Evolutionary conservation across 2,329 filamentous ascomycete species (phyloP), one percentile per base, ranked within the genome.

Genomic region (Pseudopithomyces maydicus): DNA sequence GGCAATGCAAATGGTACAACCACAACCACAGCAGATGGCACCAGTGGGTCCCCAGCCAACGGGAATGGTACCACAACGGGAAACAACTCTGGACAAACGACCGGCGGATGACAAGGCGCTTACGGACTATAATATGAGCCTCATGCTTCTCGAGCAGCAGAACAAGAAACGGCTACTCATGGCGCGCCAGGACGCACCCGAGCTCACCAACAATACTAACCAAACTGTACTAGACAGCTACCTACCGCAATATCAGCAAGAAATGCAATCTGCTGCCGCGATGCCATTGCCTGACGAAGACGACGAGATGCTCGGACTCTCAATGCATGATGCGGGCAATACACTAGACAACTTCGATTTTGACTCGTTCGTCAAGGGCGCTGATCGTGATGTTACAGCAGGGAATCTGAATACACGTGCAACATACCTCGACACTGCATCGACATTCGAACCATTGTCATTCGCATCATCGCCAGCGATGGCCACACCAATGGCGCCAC

Each of bases 151-250:
- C 10, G 90, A 93, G 74, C 90, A 93, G 76, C 89, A 93, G 76
- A 93, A 93, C 67, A 93, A 92, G 81, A 92, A 91, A 74, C 82
- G 90, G 14, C 81, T 92, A 20, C 85, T 91, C 80, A 91, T 92
- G 89, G 90, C 89, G 26, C 85, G 89, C 1, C 53, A 62, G 23
- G 49, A 84, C n/a, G n/a, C n/a, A n/a, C n/a, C n/a, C n/a, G n/a
- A n/a, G n/a, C n/a, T n/a, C n/a, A n/a, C n/a, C n/a, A n/a, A n/a
- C n/a, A n/a, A n/a, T n/a, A n/a, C n/a, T n/a, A n/a, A n/a, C n/a
- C n/a, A n/a, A n/a, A n/a, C n/a, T n/a, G n/a, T n/a, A n/a, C n/a
- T n/a, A n/a, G n/a, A n/a, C n/a, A n/a, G n/a, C n/a, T n/a, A n/a
- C n/a, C n/a, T n/a, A n/a, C n/a, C n/a, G n/a, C n/a, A n/a, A n/a